Evolutionary conservation across 495 filamentous ascomycete genomes (phyloP), one percentile per base, ranked within the genome.

Genomic region (Pseudotulostoma volvatum): DNA sequence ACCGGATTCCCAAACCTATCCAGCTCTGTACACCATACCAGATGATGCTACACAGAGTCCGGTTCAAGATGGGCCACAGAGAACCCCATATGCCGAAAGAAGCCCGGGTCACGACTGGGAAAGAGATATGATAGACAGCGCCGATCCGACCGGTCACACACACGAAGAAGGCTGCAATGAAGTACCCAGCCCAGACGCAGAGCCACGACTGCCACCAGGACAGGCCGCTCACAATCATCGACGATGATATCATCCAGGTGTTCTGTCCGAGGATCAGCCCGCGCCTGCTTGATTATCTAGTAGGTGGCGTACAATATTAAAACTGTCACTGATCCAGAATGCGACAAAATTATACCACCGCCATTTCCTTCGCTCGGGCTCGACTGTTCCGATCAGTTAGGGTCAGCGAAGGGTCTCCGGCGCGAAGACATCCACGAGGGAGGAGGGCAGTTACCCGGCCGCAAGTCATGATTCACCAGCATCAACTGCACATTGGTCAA

Each of bases 141-240:
- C 84, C 84, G 45, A 93, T 90, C 36, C 83, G 78, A 52, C 84
- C 85, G 13, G 81, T 87, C 48, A 76, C 36, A 48, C 71, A 77
- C 42, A 93, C 73, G 56, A 93, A 90, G 44, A 48, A 59, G 14
- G 69, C 83, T 0, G 84, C 72, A 43, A 93, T 76, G 31, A 74
- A 66, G 51, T 93, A 93, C 36, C 86, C 86, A 17, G 84, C 63
- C 81, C 80, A 85, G 31, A 79, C 75, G 53, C 84, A 90, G 9
- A 94, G 63, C 87, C 86, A 94, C 2, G 83, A 76, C 57, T 94
- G 85, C 87, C 87, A 95, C 87, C 87, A 95, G 3, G 84, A 83
- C 34, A 94, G 64, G 4, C 85, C 81, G 40, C 58, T 63, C 0
- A 77, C 68, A 52, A 93, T 87, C 62, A 78, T 79, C 3, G 82